Evolutionary conservation across 2,329 filamentous ascomycete genomes (phyloP), one percentile per base, ranked within the genome.

Genomic region (Thielaviopsis populi): DNA sequence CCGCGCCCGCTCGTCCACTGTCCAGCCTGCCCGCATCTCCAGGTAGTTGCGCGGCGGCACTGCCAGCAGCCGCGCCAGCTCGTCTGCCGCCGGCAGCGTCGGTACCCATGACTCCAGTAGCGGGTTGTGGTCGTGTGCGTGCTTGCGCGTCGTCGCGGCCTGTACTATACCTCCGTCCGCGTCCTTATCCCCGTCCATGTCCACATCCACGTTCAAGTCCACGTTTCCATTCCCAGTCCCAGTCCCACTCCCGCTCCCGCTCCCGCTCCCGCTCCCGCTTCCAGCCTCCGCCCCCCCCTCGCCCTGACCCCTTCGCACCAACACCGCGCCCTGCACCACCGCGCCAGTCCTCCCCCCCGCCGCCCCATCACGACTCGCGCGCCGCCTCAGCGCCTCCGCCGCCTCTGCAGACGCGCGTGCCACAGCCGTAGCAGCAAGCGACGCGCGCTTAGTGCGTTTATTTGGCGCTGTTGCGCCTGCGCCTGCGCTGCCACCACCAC

Each of bases 31-130:
- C 62, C 77, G 74, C 46, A 85, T 84, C 68, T 88, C 86, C 59
- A 80, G 77, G 73, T 89, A 91, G 43, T 78, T 83, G 63, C 91
- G 74, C 58, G 87, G 83, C 61, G 86, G 83, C 7, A 80, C 81
- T 24, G 79, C 75, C 62, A 91, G 75, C 61, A 91, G 75, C 56
- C 78, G 79, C 63, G 83, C 78, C 65, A 92, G 77, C 73, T 88
- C 85, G 30, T 77, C 80, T 65, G 82, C 78, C 1, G 78, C 75
- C 0, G 85, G 83, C 64, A 82, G 72, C 1, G 76, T 72, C 1
- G 86, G 86, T 53, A 88, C 77, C 33, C 77, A 74, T 22, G 80
- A 83, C 30, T 75, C 72, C 1, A 89, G 79, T 22, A 89, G 73
- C 3, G 82, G 79, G 70, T 88, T 79, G 43, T 69, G 67, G 70